A percentile compares a stretch with the other conserved stretches of the same genome.
Evolutionary conservation across 2,329 filamentous ascomycete species (phyloP).

Genomic region (Penicillium concentricum): DNA sequence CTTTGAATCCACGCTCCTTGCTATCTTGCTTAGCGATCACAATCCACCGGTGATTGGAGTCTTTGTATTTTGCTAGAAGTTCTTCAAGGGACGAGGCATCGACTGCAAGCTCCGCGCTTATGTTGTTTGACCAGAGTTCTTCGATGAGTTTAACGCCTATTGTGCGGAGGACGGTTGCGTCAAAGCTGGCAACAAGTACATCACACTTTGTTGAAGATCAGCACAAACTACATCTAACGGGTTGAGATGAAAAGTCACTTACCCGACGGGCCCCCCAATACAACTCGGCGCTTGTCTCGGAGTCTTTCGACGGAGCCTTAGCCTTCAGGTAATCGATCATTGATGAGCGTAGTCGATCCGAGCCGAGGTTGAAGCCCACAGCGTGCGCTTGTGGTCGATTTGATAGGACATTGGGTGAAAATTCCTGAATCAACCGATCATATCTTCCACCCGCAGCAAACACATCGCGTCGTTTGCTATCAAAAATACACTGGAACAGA

Average conservation of each 20-base stretch:
- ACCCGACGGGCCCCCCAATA: constrained; percentile 65
- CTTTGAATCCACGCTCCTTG: constrained; percentile 62
- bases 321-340: constrained; percentile 55
- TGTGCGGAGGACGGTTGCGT: constrained; percentile 70
- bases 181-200: constrained; percentile 85
- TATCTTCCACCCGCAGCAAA: constrained; percentile 94
- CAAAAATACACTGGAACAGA: constrained; percentile 86
- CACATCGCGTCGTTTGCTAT: constrained; percentile 76
- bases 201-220: constrained; percentile 62
- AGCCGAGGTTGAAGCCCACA: constrained; percentile 87
- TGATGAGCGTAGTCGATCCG: constrained; percentile 72
- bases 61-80: constrained; percentile 62
- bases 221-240: background rate
- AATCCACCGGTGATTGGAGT: constrained; percentile 82
- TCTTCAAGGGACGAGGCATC: constrained; percentile 79
- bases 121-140: constrained; percentile 76
- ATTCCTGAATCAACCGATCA: constrained; percentile 81
- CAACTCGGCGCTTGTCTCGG: constrained; percentile 60
- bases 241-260: constrained; percentile 34
- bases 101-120: constrained; percentile 83
- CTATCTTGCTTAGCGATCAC: constrained; percentile 75
- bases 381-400: constrained; percentile 70
- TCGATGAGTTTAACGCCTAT: constrained; percentile 75
- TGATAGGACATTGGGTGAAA: constrained; percentile 67
- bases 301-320: constrained; percentile 65